These are phyloP conservation scores for Mycena amicta DNA, from an alignment of 768 basidiomycete species.

Conservation along the genomic window DNA sequence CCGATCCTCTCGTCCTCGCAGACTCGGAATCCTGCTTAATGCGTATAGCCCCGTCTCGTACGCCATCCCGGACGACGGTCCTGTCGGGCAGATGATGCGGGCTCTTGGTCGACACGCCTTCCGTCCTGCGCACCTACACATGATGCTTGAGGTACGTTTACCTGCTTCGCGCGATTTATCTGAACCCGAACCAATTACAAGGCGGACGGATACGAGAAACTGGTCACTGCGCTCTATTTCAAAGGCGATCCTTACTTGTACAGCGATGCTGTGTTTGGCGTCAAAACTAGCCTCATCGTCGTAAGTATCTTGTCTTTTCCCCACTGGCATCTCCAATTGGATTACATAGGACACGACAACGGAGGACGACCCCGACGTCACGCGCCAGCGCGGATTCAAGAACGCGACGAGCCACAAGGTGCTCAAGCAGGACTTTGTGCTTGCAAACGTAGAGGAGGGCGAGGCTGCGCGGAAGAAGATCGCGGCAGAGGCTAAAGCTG, in stretches of 20 bases:
- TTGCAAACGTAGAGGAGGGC: conserved; percentile 44
- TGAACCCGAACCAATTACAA: neutral
- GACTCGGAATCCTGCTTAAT: neutral
- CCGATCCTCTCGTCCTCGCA: neutral
- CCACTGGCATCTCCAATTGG: neutral
- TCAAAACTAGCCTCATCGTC: conserved; percentile 75
- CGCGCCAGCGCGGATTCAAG: conserved; percentile 56
- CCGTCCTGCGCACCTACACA: conserved; percentile 80
- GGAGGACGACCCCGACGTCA: conserved; percentile 55
- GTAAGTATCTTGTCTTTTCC: conserved; percentile 43
- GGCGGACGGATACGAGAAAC: conserved; percentile 72
- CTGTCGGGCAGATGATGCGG: conserved; percentile 65
- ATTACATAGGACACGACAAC: conserved; percentile 49
- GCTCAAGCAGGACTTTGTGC: conserved; percentile 43
- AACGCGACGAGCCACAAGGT: conserved; percentile 41
- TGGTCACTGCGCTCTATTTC: conserved; percentile 75
- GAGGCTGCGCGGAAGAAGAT: conserved; percentile 32
- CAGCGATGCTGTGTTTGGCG: conserved; percentile 83
- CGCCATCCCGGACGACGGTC: conserved; percentile 78
- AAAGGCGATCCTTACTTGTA: conserved; percentile 66
- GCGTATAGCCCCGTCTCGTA: conserved; percentile 66
- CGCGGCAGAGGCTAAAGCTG: neutral
- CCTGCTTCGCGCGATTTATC: neutral
- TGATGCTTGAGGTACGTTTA: conserved; percentile 58
- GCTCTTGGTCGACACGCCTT: conserved; percentile 68